These are phyloP conservation scores for Penicillium odoratum DNA, from an alignment of 495 filamentous ascomycete species.

Conservation along the genomic window DNA sequence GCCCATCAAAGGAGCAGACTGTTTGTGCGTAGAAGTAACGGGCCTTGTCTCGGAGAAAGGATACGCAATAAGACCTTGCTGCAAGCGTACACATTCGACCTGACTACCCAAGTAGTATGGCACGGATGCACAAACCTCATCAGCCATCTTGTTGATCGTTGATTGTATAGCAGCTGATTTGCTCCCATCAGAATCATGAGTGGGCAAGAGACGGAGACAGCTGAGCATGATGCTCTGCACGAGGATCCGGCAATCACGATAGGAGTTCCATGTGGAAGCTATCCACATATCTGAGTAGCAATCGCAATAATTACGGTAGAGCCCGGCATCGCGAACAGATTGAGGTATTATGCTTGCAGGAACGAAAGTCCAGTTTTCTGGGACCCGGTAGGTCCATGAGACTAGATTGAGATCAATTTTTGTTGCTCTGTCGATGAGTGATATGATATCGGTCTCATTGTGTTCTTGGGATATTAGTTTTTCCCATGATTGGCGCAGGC, in stretches of 20 bases:
- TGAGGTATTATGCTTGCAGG: constrained; percentile 35
- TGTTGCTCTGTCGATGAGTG: constrained; percentile 26
- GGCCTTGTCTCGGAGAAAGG: constrained; percentile 32
- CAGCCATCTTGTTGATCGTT: constrained; percentile 32
- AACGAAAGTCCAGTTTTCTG: constrained; percentile 31
- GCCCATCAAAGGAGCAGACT: constrained; percentile 37
- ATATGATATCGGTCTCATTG: constrained; percentile 14
- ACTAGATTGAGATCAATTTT: constrained; percentile 30
- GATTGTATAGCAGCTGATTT: constrained; percentile 4
- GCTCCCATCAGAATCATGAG: constrained; percentile 9
- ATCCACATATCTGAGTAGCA: constrained; percentile 61
- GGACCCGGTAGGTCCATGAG: constrained; percentile 32
- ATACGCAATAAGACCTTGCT: constrained; percentile 35
- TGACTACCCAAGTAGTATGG: constrained; percentile 46
- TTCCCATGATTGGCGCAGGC: constrained; percentile 32
- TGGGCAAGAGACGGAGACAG: constrained; percentile 28
- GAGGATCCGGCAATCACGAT: constrained; percentile 58
- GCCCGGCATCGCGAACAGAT: constrained; percentile 32
- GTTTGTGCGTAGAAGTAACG: constrained; percentile 27
- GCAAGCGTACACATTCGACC: constrained; percentile 30
- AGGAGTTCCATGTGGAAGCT: constrained; percentile 62
- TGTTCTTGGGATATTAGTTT: constrained; percentile 1
- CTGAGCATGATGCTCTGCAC: constrained; percentile 52
- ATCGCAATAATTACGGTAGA: constrained; percentile 57
- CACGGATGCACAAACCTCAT: constrained; percentile 44